Evolutionary conservation across 768 basidiomycete genomes (phyloP).

Genomic region (Lanmaoa pseudosensibilis): DNA sequence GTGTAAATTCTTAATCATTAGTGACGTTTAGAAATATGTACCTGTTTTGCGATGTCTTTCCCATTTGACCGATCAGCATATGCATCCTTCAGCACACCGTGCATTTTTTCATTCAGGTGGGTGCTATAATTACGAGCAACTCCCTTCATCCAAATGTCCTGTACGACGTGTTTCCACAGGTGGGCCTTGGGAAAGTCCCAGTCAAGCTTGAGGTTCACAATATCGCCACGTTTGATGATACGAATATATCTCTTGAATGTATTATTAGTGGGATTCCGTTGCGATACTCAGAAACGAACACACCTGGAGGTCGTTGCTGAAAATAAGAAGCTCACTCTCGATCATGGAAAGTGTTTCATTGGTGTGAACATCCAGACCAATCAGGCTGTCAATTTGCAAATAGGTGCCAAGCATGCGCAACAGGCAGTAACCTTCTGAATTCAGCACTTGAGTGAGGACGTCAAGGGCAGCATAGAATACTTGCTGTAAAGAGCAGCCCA

Average conservation of each 20-base stretch:
- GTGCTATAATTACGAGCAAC: slow-evolving; percentile 34
- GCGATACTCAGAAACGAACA: no score
- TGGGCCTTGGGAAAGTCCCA: slow-evolving; percentile 28
- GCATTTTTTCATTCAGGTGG: slow-evolving; percentile 31
- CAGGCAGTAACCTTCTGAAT: slow-evolving; percentile 24
- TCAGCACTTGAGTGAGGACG: neutral
- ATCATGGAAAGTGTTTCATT: neutral
- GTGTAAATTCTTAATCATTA: no score
- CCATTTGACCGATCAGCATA: no score
- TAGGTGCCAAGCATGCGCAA: slow-evolving; percentile 33
- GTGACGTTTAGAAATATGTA: no score
- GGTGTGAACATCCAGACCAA: slow-evolving; percentile 33
- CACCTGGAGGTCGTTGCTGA: neutral
- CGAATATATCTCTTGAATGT: neutral
- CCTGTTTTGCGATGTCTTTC: no score
- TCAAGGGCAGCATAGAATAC: neutral
- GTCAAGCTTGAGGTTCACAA: neutral
- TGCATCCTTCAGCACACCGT: neutral
- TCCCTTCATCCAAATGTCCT: slow-evolving; percentile 36
- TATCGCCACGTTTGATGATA: neutral
- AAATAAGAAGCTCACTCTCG: neutral
- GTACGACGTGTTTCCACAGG: slow-evolving; percentile 32
- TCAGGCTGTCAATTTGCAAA: slow-evolving; percentile 31
- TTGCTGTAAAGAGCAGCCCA: no score
- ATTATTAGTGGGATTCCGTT: no score